Evolutionary conservation across 345 rosid genomes (phyloP), one percentile per base, ranked within the genome.

Genomic region (Linum lewisii): DNA sequence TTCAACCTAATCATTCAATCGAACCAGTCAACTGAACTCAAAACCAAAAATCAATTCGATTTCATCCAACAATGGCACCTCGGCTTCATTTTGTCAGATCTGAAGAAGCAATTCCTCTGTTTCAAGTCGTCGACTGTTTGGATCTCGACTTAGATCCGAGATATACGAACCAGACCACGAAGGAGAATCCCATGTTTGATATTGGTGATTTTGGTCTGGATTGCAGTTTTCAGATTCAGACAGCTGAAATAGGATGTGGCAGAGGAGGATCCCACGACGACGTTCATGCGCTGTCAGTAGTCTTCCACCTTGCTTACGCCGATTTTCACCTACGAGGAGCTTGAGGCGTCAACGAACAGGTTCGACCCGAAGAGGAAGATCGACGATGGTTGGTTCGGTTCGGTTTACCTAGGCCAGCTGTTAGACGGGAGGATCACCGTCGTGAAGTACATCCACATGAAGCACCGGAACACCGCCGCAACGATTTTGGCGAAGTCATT

Each of bases 371-470:
- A n/a, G n/a, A n/a, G n/a, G n/a, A n/a, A n/a, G n/a, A n/a, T n/a
- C n/a, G n/a, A n/a, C n/a, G 95, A 88, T 55, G 98, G 98, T 21
- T 95, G 98, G 11, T 91, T 91, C 58, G 98, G 96, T 51, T 88
- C 95, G 0, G 98, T 91, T 24, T 88, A 70, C 64, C 62, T 91
- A 26, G 96, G 90, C 21, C 87, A 79, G 32, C 95, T 88, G 68
- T 32, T 42, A 44, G 98, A 91, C 50, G 87, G 84, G 9, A 71
- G 87, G 26, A 75, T 81, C 24, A 85, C 84, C 34, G 98, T 96
- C 7, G 92, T 91, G 1, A 91, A 91, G 51, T 77, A 84, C 71
- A 96, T 91, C 61, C 98, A 91, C 77, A 75, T 63, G 44, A 86
- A 79, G 38, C 76, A 73, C 22, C 64, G 60, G 23, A n/a, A n/a